Evolutionary conservation across 331 rosid species (phyloP), one percentile per base, ranked within the genome.

Genomic region (Malus hybrid): DNA sequence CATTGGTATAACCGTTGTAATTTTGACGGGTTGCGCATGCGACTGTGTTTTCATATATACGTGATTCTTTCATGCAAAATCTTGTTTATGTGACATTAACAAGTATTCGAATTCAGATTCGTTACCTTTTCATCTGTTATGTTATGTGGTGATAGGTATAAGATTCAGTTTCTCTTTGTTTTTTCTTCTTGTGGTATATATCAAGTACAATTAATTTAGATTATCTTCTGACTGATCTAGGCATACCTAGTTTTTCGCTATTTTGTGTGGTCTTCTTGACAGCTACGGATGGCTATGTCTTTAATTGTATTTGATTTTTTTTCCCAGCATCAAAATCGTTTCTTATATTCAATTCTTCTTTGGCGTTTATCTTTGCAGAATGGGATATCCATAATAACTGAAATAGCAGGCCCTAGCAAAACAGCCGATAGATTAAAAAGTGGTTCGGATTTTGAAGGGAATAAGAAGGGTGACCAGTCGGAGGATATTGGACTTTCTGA

Each of bases 351-450:
- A 39, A 10, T 39, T 74, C 19, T 72, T 46, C 72, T 71, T 78
- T 46, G 46, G 20, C 52, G 29, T 36, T 72, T 52, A 64, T 74
- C 5, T 64, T 22, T 72, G 81, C 81, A 87, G 91, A 64, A 32
- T 71, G 73, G 31, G 64, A 12, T 34, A 8, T 44, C 80, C 44
- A 65, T 75, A 61, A 61, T 74, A 81, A 52, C 71, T 59, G 77
- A 44, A 59, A 50, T 55, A 57, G 82, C 74, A 32, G 82, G 84
- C 79, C 77, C 87, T 69, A 76, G 79, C 67, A 32, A 46, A 32
- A 78, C 74, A 52, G 78, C 61, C 4, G 72, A 63, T 63, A 48
- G 50, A 61, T 72, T 67, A 24, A 69, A 71, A 50, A 73, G 29
- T 55, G 65, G 55, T 48, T 80, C 84, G 57, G 74, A 70, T 29